These are phyloP conservation scores for Trametes sanguinea DNA, from an alignment of 768 basidiomycete species.

Conservation along the genomic window DNA sequence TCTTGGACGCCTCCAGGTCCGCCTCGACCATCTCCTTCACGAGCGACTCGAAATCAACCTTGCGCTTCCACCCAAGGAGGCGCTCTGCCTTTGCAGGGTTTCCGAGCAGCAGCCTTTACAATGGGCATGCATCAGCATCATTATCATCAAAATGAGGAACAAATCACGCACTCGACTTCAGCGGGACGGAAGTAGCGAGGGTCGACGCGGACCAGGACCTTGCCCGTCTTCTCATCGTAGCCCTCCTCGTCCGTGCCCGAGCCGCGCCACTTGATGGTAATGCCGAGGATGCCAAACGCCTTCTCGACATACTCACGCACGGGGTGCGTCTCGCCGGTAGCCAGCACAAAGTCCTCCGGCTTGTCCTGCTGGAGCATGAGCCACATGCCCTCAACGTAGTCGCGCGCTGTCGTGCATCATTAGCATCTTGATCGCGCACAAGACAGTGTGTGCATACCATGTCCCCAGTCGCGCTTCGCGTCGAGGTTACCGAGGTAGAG, in stretches of 20 bases:
- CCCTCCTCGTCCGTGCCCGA: constrained; percentile 77
- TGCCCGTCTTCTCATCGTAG: constrained; percentile 66
- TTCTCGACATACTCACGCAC: constrained; percentile 94
- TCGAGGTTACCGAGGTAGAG: constrained; percentile 94
- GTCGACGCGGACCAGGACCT: constrained; percentile 82
- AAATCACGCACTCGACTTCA: constrained; percentile 80
- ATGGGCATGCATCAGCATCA: background rate
- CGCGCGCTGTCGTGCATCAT: constrained; percentile 53
- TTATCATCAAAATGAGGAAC: background rate
- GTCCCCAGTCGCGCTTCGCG: constrained; percentile 96
- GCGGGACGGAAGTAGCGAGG: constrained; percentile 90
- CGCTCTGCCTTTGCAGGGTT: constrained; percentile 90
- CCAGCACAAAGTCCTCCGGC: constrained; percentile 91
- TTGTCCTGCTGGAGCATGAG: constrained; percentile 85
- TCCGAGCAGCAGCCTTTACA: constrained; percentile 72
- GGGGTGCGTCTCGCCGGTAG: constrained; percentile 93
- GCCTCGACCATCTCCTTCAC: constrained; percentile 91
- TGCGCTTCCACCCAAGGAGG: constrained; percentile 87
- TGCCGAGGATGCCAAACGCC: constrained; percentile 70
- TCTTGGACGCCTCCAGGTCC: constrained; percentile 72
- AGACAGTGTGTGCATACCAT: constrained; percentile 53
- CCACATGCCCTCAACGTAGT: constrained; percentile 99
- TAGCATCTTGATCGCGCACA: constrained; percentile 7
- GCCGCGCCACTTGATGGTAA: constrained; percentile 79
- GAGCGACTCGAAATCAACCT: constrained; percentile 78